phyloP scores from a whole-genome alignment of 805 yeast species.

The Saturnispora mendoncae region DNA sequence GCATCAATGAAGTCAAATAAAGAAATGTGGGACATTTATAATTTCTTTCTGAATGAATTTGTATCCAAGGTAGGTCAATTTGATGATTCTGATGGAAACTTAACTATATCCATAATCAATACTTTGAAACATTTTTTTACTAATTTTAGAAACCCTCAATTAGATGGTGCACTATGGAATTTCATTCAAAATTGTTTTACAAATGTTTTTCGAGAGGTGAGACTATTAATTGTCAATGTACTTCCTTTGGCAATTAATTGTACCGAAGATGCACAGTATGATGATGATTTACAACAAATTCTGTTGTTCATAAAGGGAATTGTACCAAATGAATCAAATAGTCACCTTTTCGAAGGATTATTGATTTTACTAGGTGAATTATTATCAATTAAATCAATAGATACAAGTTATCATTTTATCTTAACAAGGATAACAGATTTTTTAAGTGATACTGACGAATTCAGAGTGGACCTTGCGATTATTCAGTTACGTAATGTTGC shows the following conservation, averaged over 20 bases:
- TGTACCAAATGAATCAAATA: constrained; percentile 25
- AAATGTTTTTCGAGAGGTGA: constrained; percentile 43
- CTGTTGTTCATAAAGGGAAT: constrained; percentile 36
- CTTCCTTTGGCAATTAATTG: constrained; percentile 41
- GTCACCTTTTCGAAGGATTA: constrained; percentile 42
- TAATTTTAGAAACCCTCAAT: constrained; percentile 43
- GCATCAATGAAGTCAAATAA: constrained; percentile 16
- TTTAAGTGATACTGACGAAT: constrained; percentile 55
- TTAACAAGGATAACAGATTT: constrained; percentile 57
- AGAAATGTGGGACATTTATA: constrained; percentile 21
- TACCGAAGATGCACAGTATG: constrained; percentile 32
- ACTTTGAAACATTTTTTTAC: constrained; percentile 41
- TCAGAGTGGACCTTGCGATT: constrained; percentile 60
- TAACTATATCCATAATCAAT: constrained; percentile 37
- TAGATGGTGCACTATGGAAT: constrained; percentile 29
- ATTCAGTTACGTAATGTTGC: constrained; percentile 57
- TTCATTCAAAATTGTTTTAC: constrained; percentile 34
- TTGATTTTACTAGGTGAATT: constrained; percentile 57
- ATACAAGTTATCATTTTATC: constrained; percentile 59
- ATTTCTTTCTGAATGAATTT: constrained; percentile 18
- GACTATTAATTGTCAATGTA: constrained; percentile 44
- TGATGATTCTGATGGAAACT: constrained; percentile 17
- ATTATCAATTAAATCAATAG: constrained; percentile 46
- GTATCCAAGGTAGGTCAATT: constrained; percentile 17
- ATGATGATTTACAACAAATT: constrained; percentile 37